Percentiles rank a stretch among this genome's conserved stretches.
These are phyloP conservation scores for Pyrenula massariospora DNA, from an alignment of 495 filamentous ascomycete species.

Conservation along the genomic window DNA sequence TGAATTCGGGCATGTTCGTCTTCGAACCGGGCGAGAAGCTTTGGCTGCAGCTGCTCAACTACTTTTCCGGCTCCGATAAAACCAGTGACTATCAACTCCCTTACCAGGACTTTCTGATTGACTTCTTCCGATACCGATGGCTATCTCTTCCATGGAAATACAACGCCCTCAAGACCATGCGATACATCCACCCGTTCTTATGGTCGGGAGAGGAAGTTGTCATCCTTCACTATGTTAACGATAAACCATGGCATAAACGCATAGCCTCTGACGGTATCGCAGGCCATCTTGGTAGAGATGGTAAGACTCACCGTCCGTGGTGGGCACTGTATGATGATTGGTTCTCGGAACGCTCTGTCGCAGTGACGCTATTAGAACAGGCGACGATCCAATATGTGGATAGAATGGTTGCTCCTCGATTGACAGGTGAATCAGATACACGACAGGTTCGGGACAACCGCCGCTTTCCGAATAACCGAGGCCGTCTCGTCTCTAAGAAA, in stretches of 20 bases:
- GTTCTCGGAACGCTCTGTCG: neutral
- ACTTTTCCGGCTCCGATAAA: slow-evolving; percentile 21
- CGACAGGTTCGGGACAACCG: neutral
- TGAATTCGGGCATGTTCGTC: slow-evolving; percentile 41
- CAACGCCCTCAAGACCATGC: slow-evolving; percentile 42
- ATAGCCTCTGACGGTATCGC: slow-evolving; percentile 27
- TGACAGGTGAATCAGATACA: neutral
- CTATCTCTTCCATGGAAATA: slow-evolving; percentile 31
- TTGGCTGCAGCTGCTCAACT: slow-evolving; percentile 22
- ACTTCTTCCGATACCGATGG: slow-evolving; percentile 33
- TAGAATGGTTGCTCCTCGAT: neutral
- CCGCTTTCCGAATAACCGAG: no score
- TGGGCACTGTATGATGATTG: slow-evolving; percentile 19
- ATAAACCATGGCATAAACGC: slow-evolving; percentile 42
- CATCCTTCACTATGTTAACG: slow-evolving; percentile 42
- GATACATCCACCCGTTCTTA: slow-evolving; percentile 38
- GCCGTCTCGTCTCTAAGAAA: no score
- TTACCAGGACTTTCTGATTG: slow-evolving; percentile 40
- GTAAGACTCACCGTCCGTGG: slow-evolving; percentile 35
- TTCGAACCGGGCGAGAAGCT: slow-evolving; percentile 37
- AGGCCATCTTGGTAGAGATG: slow-evolving; percentile 30
- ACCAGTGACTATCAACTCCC: slow-evolving; percentile 32
- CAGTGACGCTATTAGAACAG: neutral
- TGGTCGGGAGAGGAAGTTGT: slow-evolving; percentile 39
- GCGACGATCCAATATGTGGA: neutral